A percentile compares a stretch with the other conserved stretches of the same genome.
Evolutionary conservation across 139 green algal genomes (phyloP).

Genomic region (Auxenochlorella pyrenoidosa): DNA sequence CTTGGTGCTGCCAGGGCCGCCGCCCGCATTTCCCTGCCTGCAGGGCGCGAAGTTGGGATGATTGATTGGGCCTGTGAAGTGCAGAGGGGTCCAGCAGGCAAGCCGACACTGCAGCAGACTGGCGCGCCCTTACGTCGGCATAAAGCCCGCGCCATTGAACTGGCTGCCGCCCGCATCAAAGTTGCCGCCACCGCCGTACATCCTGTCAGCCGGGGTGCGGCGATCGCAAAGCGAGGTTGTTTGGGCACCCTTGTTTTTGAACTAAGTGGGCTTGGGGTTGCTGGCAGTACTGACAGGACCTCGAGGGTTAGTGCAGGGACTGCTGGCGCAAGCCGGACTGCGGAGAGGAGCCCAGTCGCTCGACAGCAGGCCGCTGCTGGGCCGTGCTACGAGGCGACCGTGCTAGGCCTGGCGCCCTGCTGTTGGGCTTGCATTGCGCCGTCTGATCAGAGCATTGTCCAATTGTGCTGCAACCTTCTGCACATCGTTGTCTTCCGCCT

Average conservation of each 20-base stretch:
- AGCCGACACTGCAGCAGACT: neutral
- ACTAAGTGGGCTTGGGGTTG: no score
- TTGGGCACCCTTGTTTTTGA: neutral
- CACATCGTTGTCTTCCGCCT: no score
- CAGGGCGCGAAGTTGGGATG: neutral
- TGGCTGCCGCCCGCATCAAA: constrained; percentile 43
- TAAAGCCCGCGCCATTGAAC: constrained; percentile 80
- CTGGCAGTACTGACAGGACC: no score
- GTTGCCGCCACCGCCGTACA: constrained; percentile 30
- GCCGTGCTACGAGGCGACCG: no score
- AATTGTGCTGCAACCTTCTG: no score
- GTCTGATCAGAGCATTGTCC: no score
- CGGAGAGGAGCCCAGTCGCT: no score
- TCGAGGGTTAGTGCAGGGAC: no score
- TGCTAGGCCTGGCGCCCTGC: no score
- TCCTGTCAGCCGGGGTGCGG: neutral
- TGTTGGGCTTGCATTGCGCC: no score
- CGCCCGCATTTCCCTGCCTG: constrained; percentile 21
- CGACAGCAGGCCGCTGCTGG: no score
- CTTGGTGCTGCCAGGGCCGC: constrained; percentile 21
- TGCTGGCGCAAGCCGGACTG: no score
- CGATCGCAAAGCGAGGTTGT: neutral
- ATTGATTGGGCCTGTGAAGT: neutral
- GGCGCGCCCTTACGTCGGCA: constrained; percentile 46
- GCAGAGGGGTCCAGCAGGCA: neutral